These are phyloP conservation scores for Clitopilus hobsonii DNA, from an alignment of 768 basidiomycete species.

Conservation along the genomic window DNA sequence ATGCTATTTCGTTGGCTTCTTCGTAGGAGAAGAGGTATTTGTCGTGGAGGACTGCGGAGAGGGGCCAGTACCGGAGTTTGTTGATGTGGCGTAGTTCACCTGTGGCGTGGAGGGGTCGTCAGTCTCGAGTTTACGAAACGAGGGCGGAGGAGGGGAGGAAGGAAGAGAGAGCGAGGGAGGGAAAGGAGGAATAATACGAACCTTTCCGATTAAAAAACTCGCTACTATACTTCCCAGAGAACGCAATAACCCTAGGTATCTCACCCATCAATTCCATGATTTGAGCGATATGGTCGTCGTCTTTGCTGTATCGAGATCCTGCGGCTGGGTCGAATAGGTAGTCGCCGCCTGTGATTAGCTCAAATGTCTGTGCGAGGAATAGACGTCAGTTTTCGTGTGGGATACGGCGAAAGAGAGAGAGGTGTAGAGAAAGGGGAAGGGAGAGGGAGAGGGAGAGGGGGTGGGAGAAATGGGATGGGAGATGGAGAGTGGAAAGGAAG, in stretches of 20 bases:
- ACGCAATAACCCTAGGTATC: constrained; percentile 75
- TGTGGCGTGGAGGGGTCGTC: constrained; percentile 10
- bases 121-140: too few relatives aligned
- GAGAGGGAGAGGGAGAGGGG: too few relatives aligned
- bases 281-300: constrained; percentile 97
- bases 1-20: constrained; percentile 77
- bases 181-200: constrained; percentile 24
- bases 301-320: constrained; percentile 92
- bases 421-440: not conserved
- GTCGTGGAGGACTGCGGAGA: constrained; percentile 79
- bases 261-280: constrained; percentile 96
- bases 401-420: too few relatives aligned
- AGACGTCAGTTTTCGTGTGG: too few relatives aligned
- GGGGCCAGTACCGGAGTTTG: constrained; percentile 90
- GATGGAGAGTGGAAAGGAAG: too few relatives aligned
- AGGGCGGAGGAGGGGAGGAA: too few relatives aligned
- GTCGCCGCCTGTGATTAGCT: constrained; percentile 93
- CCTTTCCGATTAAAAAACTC: constrained; percentile 98
- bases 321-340: constrained; percentile 98
- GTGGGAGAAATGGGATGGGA: too few relatives aligned
- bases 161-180: not conserved
- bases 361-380: constrained; percentile 64
- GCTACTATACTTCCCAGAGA: constrained; percentile 87
- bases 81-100: constrained; percentile 90
- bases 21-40: constrained; percentile 89